Conservation (phyloP, 768 basidiomycete species). For the Boletus pseudopeckii region DNA sequence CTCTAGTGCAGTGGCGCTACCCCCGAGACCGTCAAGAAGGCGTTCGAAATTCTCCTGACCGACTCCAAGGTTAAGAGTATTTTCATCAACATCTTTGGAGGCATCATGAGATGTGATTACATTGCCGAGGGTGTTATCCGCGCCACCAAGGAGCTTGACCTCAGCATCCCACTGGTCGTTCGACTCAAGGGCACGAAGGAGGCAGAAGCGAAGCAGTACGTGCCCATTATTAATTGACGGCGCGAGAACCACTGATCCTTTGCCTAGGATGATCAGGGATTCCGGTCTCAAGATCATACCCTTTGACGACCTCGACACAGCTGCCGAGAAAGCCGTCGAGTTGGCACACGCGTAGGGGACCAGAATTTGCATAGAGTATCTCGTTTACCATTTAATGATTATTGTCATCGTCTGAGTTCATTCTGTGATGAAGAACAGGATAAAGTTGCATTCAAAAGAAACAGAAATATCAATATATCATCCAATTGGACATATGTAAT, state of each 20-base stretch:
- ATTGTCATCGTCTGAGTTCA: neutral
- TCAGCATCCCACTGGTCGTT: constrained; percentile 87
- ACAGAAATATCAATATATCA: constrained; percentile 35
- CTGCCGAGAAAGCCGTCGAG: constrained; percentile 76
- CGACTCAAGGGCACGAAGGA: constrained; percentile 98
- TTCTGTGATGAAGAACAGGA: constrained; percentile 8
- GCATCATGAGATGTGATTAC: constrained; percentile 99
- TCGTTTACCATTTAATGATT: constrained; percentile 18
- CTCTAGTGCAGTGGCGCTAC: constrained; percentile 76
- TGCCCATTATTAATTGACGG: constrained; percentile 9
- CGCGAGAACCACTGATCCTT: constrained; percentile 4
- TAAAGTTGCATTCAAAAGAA: constrained; percentile 24
- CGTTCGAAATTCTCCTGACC: constrained; percentile 89
- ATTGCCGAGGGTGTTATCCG: constrained; percentile 98
- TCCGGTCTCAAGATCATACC: constrained; percentile 92
- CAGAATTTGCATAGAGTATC: constrained; percentile 16
- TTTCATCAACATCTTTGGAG: constrained; percentile 98
- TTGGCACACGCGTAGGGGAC: constrained; percentile 49
- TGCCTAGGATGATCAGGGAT: constrained; percentile 80
- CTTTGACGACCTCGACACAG: constrained; percentile 91
- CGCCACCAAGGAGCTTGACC: constrained; percentile 85
- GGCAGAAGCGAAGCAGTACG: constrained; percentile 89
- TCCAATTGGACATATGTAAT: constrained; percentile 17
- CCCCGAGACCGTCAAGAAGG: constrained; percentile 99
- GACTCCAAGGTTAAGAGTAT: constrained; percentile 96